phyloP scores from a whole-genome alignment of 352 stramenopile species.

The Globisporangium cylindrosporum region DNA sequence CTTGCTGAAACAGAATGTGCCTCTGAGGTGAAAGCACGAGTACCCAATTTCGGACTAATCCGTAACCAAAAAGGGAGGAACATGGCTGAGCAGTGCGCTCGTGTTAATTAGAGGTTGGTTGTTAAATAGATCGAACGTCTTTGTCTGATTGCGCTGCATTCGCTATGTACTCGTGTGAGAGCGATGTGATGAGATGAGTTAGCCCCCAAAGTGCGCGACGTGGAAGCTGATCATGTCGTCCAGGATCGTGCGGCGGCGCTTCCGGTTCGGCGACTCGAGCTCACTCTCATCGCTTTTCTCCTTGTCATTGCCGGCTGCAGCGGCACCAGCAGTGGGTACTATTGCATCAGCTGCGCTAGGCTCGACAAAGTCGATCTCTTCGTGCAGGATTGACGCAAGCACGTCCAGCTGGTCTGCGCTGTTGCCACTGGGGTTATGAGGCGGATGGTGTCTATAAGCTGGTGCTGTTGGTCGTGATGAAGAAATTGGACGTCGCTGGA shows the following conservation, averaged over 20 bases:
- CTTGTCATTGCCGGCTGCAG: not conserved
- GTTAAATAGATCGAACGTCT: not conserved
- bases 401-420: conserved; percentile 4
- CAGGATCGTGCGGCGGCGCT: conserved; percentile 18
- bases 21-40: not conserved
- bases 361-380: conserved; percentile 15
- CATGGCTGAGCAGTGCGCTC: not conserved
- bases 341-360: not conserved
- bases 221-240: conserved; percentile 51
- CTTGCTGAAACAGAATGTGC: not conserved
- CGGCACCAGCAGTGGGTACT: not conserved
- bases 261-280: not conserved
- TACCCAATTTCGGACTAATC: not conserved
- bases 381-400: conserved; percentile 11
- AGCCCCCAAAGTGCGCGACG: conserved; percentile 22
- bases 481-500: not conserved
- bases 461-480: not conserved
- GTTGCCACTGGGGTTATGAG: not conserved
- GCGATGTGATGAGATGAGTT: not conserved
- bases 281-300: conserved; percentile 3
- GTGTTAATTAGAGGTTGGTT: not conserved
- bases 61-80: not conserved
- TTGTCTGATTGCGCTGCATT: not conserved
- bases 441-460: not conserved
- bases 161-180: not conserved